These are phyloP conservation scores for Nakaseomyces delphensis DNA, from an alignment of 1,139 yeast genomes.

Conservation along the genomic window DNA sequence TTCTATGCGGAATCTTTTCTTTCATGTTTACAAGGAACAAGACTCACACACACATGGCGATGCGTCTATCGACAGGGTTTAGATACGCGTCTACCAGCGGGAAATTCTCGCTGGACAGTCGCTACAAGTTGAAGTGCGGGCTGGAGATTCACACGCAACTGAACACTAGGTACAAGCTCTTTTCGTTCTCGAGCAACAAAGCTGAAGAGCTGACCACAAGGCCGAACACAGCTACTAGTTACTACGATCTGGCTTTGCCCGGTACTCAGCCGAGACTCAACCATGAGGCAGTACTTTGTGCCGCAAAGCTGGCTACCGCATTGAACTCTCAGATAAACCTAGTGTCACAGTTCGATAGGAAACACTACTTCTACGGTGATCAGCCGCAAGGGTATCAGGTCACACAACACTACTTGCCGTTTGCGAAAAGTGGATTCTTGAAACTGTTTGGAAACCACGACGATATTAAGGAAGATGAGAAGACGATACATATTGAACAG, in stretches of 20 bases:
- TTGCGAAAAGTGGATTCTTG: slow-evolving; percentile 60
- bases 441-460: slow-evolving; percentile 45
- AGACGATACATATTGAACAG: slow-evolving; percentile 52
- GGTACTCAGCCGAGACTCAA: slow-evolving; percentile 87
- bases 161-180: slow-evolving; percentile 62
- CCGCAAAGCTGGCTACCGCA: slow-evolving; percentile 67
- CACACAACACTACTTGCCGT: slow-evolving; percentile 80
- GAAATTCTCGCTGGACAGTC: background rate
- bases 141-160: slow-evolving; percentile 90
- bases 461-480: slow-evolving; percentile 38
- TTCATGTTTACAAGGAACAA: no score
- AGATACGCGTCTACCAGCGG: background rate
- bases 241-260: slow-evolving; percentile 79
- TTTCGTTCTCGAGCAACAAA: slow-evolving; percentile 49
- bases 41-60: no score
- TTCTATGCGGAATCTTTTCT: no score
- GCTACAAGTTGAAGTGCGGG: slow-evolving; percentile 58
- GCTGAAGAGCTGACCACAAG: slow-evolving; percentile 35
- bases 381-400: slow-evolving; percentile 95
- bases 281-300: slow-evolving; percentile 62
- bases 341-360: slow-evolving; percentile 71
- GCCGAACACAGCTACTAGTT: slow-evolving; percentile 69
- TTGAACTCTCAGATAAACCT: slow-evolving; percentile 51
- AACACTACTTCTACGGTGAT: slow-evolving; percentile 93
- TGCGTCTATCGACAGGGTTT: no score